Evolutionary conservation across 345 rosid species (phyloP).

Genomic region (Cardamine resedifolia): DNA sequence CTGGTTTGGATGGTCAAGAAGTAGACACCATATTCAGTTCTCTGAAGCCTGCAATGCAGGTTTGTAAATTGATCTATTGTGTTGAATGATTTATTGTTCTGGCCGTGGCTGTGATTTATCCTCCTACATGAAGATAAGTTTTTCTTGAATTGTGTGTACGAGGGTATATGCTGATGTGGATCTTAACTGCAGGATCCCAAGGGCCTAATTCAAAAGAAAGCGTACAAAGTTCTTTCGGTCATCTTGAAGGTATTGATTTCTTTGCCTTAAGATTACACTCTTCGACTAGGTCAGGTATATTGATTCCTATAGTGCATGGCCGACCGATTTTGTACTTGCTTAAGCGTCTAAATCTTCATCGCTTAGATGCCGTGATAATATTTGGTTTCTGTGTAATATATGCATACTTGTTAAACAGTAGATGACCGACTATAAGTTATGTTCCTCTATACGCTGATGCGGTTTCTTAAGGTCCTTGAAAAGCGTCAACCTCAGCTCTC

Average conservation of each 20-base stretch:
- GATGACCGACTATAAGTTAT: neutral
- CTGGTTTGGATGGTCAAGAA: slow-evolving; percentile 62
- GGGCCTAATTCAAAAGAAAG: slow-evolving; percentile 85
- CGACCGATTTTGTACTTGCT: slow-evolving; percentile 13
- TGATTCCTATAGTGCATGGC: slow-evolving; percentile 3
- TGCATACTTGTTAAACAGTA: neutral
- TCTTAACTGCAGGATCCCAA: slow-evolving; percentile 60
- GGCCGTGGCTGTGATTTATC: slow-evolving; percentile 1
- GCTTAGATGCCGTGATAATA: neutral
- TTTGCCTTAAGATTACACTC: neutral
- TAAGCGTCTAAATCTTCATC: slow-evolving; percentile 3
- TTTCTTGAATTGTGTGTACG: neutral
- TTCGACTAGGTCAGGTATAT: slow-evolving; percentile 14
- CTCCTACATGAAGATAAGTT: slow-evolving; percentile 8
- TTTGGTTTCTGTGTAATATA: slow-evolving; percentile 1
- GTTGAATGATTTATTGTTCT: slow-evolving; percentile 21
- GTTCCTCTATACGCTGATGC: slow-evolving; percentile 1
- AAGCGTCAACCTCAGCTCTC: neutral
- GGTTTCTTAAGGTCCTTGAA: slow-evolving; percentile 16
- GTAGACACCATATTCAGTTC: slow-evolving; percentile 59
- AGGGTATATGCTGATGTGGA: slow-evolving; percentile 13
- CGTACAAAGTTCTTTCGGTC: slow-evolving; percentile 81
- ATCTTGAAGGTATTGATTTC: slow-evolving; percentile 63
- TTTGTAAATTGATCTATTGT: slow-evolving; percentile 31
- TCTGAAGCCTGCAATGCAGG: slow-evolving; percentile 80